phyloP scores from a whole-genome alignment of 164 flowering plant genomes.

The Vitis amurensis region DNA sequence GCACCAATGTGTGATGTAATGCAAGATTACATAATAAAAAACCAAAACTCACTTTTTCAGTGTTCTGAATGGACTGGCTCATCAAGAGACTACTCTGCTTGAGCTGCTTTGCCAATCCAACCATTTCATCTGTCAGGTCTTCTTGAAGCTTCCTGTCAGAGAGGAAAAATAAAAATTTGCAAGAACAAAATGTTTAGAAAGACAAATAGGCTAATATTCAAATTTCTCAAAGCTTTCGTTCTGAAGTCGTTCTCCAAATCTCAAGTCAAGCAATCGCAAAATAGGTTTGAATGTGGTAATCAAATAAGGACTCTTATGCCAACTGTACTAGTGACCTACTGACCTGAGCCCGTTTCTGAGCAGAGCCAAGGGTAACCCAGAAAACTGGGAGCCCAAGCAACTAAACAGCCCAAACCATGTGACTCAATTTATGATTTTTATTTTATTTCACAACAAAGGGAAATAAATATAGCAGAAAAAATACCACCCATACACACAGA shows the following conservation, averaged over 20 bases:
- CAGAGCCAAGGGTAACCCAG: too few relatives aligned
- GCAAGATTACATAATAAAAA: background rate
- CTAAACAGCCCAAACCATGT: too few relatives aligned
- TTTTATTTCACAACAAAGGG: too few relatives aligned
- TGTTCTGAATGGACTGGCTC: slow-evolving; percentile 69
- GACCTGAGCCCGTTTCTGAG: too few relatives aligned
- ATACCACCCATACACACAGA: too few relatives aligned
- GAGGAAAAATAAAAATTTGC: background rate
- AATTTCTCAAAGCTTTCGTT: background rate
- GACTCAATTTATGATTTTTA: too few relatives aligned
- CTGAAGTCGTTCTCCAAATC: background rate
- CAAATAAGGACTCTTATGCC: too few relatives aligned
- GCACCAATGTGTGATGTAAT: background rate
- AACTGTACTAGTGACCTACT: too few relatives aligned
- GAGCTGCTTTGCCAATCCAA: slow-evolving; percentile 79
- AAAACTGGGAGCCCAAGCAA: too few relatives aligned
- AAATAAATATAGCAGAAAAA: too few relatives aligned
- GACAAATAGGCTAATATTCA: background rate
- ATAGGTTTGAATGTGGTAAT: too few relatives aligned
- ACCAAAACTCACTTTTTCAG: slow-evolving; percentile 63
- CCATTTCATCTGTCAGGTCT: slow-evolving; percentile 98
- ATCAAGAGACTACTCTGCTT: slow-evolving; percentile 89
- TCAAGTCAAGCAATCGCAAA: background rate
- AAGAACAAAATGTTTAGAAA: background rate
- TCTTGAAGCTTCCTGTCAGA: slow-evolving; percentile 85